A percentile compares a stretch with the other conserved stretches of the same genome.
phyloP scores from a whole-genome alignment of 2,329 filamentous ascomycete genomes.

The Beauveria sp. region DNA sequence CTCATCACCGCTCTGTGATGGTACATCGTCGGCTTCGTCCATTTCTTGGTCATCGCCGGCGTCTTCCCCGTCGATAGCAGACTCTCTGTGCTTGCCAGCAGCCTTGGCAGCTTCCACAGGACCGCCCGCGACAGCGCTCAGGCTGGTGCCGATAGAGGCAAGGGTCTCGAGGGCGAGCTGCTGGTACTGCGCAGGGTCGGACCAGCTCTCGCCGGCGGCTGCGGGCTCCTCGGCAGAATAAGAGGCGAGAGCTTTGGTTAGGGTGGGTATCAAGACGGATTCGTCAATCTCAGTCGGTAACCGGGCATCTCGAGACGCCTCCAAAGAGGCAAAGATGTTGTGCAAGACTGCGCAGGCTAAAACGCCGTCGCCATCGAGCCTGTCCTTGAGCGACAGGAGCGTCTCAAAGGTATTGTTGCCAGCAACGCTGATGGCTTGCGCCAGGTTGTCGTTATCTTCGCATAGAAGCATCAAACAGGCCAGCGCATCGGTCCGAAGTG shows the following conservation, averaged over 20 bases:
- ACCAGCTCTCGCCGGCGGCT: conserved; percentile 28
- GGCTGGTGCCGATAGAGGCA: conserved; percentile 54
- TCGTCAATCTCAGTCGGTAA: conserved; percentile 25
- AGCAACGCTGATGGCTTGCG: conserved; percentile 41
- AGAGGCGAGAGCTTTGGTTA: conserved; percentile 24
- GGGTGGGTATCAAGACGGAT: conserved; percentile 28
- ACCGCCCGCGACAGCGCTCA: conserved; percentile 40
- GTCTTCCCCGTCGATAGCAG: conserved; percentile 25
- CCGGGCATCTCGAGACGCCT: conserved; percentile 17
- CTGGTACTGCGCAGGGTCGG: conserved; percentile 37
- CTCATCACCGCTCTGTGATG: conserved; percentile 28
- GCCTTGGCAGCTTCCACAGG: conserved; percentile 8
- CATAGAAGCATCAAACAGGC: conserved; percentile 50
- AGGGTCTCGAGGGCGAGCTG: conserved; percentile 54
- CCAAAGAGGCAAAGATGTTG: conserved; percentile 47
- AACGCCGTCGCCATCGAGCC: conserved; percentile 41
- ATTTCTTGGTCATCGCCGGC: conserved; percentile 31
- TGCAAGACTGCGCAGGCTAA: conserved; percentile 55
- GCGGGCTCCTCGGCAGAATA: conserved; percentile 20
- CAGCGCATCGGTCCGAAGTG: conserved; percentile 39
- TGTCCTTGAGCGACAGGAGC: conserved; percentile 40
- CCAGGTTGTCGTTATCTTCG: conserved; percentile 51
- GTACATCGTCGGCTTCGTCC: conserved; percentile 26
- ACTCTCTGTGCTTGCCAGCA: conserved; percentile 22
- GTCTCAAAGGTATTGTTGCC: conserved; percentile 31